Evolutionary conservation across 2,329 filamentous ascomycete species (phyloP).

Genomic region (Neofusicoccum umdonicola): DNA sequence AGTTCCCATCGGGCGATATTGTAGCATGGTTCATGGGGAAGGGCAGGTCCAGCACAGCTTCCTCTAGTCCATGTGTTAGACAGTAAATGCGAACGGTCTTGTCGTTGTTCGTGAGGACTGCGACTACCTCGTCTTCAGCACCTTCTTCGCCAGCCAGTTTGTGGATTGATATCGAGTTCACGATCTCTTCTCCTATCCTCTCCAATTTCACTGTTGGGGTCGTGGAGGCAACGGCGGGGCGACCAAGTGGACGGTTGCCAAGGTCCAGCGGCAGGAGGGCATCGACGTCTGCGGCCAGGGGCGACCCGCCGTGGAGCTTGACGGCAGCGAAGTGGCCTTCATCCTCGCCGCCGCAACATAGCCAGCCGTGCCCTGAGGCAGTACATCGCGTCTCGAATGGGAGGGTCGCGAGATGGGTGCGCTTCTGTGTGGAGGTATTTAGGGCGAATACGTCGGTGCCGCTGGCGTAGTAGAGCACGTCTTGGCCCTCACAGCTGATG

Average conservation of each 20-base stretch:
- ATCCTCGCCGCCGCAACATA: conserved; percentile 82
- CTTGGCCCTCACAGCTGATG: conserved; percentile 74
- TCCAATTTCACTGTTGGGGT: conserved; percentile 52
- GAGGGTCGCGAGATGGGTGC: conserved; percentile 71
- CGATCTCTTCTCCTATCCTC: conserved; percentile 61
- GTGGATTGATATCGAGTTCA: conserved; percentile 67
- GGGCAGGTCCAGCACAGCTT: conserved; percentile 71
- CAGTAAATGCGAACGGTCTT: conserved; percentile 82
- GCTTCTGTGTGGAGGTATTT: conserved; percentile 66
- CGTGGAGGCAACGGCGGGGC: conserved; percentile 19
- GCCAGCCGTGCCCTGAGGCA: conserved; percentile 80
- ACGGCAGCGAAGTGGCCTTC: conserved; percentile 84
- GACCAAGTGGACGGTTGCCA: conserved; percentile 30
- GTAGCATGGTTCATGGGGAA: conserved; percentile 90
- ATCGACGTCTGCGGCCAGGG: conserved; percentile 53
- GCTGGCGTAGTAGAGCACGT: conserved; percentile 81
- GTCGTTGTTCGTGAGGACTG: conserved; percentile 85
- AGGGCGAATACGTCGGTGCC: conserved; percentile 59
- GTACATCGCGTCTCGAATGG: conserved; percentile 74
- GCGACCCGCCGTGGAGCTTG: conserved; percentile 51
- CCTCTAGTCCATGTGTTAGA: conserved; percentile 63
- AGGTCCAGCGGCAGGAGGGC: conserved; percentile 56
- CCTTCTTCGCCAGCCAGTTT: conserved; percentile 43
- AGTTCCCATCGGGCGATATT: conserved; percentile 82
- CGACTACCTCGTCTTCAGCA: conserved; percentile 61